These are phyloP conservation scores for Pisolithus marmoratus DNA, from an alignment of 768 basidiomycete species.

Conservation along the genomic window DNA sequence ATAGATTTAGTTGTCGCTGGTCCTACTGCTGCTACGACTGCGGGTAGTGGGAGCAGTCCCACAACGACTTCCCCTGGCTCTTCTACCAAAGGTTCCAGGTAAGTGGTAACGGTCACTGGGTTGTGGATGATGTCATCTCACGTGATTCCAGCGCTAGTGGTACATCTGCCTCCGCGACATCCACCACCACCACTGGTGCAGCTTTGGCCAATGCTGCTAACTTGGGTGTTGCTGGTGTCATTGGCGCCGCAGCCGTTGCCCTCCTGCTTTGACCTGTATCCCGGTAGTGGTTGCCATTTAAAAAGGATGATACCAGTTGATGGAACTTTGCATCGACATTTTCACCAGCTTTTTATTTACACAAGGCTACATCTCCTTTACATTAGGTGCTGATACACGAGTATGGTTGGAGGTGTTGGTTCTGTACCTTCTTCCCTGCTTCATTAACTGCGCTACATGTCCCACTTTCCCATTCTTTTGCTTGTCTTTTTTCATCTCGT, in stretches of 20 bases:
- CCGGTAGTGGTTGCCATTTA: background rate
- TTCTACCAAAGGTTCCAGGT: slow-evolving; percentile 9
- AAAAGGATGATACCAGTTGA: slow-evolving; percentile 17
- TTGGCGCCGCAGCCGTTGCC: slow-evolving; percentile 32
- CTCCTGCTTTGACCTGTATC: slow-evolving; percentile 30
- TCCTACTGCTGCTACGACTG: slow-evolving; percentile 11
- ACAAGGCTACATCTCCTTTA: slow-evolving; percentile 14
- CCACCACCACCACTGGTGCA: slow-evolving; percentile 26
- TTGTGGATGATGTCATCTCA: slow-evolving; percentile 8
- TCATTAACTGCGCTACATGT: slow-evolving; percentile 5
- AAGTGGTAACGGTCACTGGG: slow-evolving; percentile 6
- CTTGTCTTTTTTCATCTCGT: background rate
- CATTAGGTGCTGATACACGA: slow-evolving; percentile 3
- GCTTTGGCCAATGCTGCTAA: slow-evolving; percentile 40
- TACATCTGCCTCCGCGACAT: slow-evolving; percentile 8
- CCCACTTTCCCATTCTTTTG: slow-evolving; percentile 1
- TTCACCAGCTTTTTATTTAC: slow-evolving; percentile 4
- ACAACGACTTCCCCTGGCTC: slow-evolving; percentile 1
- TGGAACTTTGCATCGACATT: slow-evolving; percentile 11
- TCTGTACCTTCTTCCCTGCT: background rate
- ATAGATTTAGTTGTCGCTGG: slow-evolving; percentile 18
- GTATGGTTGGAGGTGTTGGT: background rate
- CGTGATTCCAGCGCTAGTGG: background rate
- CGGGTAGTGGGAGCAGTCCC: slow-evolving; percentile 1
- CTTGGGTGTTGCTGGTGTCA: slow-evolving; percentile 37